Conservation (phyloP, 108 stramenopile genomes). For the Fragilaria radians region DNA sequence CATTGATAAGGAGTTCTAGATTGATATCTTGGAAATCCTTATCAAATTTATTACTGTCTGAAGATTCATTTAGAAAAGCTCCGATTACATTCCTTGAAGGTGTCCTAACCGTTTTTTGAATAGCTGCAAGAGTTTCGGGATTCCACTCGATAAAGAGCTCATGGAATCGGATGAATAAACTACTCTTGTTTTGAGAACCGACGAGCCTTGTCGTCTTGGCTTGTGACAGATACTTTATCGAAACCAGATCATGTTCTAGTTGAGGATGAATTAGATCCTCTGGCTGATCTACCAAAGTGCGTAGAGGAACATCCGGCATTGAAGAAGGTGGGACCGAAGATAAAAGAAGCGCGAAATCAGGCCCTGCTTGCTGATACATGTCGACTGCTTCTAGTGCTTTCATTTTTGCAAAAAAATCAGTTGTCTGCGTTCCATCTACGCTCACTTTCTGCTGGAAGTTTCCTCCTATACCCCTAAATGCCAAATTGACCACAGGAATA, state of each 20-base stretch:
- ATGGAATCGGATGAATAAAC: conserved; percentile 36
- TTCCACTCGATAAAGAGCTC: conserved; percentile 79
- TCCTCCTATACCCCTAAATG: conserved; percentile 49
- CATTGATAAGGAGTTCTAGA: not conserved
- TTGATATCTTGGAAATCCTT: conserved; percentile 2
- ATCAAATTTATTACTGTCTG: conserved; percentile 2
- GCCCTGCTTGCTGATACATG: conserved; percentile 38
- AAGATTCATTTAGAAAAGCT: not conserved
- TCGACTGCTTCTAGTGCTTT: conserved; percentile 44
- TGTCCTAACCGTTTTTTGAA: conserved; percentile 38
- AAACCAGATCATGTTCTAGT: conserved; percentile 29
- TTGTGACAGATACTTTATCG: conserved; percentile 20
- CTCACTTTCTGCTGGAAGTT: conserved; percentile 9
- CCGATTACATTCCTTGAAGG: conserved; percentile 5
- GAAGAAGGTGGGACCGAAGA: conserved; percentile 40
- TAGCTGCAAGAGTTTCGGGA: conserved; percentile 61
- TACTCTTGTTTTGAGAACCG: conserved; percentile 9
- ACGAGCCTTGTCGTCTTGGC: not conserved
- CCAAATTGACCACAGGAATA: conserved; percentile 36
- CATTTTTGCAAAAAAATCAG: conserved; percentile 36
- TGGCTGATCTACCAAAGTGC: not conserved
- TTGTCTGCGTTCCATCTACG: conserved; percentile 8
- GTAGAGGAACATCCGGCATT: not conserved
- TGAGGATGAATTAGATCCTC: not conserved
- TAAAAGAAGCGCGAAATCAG: conserved; percentile 35